Conservation (phyloP, 805 yeast species). For the Candida parachauliodes region DNA sequence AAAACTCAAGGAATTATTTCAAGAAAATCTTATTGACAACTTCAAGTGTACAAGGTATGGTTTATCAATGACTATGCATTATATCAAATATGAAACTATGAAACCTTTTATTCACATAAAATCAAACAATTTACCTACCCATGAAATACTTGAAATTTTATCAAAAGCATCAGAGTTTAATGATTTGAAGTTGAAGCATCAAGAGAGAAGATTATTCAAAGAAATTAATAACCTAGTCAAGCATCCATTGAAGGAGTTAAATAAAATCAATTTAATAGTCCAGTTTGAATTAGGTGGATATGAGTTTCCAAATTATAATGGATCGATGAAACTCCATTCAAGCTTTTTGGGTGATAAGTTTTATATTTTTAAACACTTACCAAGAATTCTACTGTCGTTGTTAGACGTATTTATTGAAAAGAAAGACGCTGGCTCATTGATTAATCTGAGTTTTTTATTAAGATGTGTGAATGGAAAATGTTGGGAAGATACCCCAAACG, state of each 20-base stretch:
- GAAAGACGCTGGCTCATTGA: constrained; percentile 40
- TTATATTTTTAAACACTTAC: constrained; percentile 38
- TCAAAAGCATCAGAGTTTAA: constrained; percentile 39
- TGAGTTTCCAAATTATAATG: constrained; percentile 43
- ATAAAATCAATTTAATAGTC: constrained; percentile 40
- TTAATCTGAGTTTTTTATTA: constrained; percentile 31
- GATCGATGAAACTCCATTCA: constrained; percentile 34
- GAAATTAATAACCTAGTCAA: constrained; percentile 37
- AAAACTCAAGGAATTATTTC: constrained; percentile 28
- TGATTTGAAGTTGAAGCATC: constrained; percentile 36
- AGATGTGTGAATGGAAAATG: constrained; percentile 42
- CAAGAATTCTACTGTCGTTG: constrained; percentile 42
- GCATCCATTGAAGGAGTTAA: constrained; percentile 32
- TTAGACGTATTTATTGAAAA: constrained; percentile 41
- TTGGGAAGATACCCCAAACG: constrained; percentile 49
- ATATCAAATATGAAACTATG: constrained; percentile 43
- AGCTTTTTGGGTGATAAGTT: constrained; percentile 43
- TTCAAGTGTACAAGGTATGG: constrained; percentile 41
- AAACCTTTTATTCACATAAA: constrained; percentile 22
- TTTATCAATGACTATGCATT: constrained; percentile 46
- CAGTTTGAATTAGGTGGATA: constrained; percentile 51
- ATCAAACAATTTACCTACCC: constrained; percentile 11
- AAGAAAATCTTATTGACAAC: constrained; percentile 23
- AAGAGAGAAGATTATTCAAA: constrained; percentile 43
- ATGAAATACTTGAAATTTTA: constrained; percentile 22